These are phyloP conservation scores for Wilcoxina mikolae DNA, from an alignment of 495 filamentous ascomycete species.

Conservation along the genomic window DNA sequence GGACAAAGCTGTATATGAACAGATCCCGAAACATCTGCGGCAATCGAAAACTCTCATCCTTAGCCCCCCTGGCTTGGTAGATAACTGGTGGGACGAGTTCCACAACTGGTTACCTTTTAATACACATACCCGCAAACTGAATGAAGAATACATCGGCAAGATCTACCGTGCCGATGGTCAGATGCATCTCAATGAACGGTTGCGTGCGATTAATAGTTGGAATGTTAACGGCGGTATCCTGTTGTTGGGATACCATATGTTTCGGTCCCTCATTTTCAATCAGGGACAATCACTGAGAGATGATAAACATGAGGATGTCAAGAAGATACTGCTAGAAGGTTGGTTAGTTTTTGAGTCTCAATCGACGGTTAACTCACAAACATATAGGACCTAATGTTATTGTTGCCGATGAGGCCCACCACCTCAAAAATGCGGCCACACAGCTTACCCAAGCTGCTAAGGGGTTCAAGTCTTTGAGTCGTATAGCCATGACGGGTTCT, in stretches of 20 bases:
- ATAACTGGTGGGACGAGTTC: constrained; percentile 76
- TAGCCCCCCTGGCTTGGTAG: constrained; percentile 57
- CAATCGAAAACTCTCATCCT: constrained; percentile 53
- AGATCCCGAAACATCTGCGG: constrained; percentile 52
- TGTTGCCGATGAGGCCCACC: constrained; percentile 80
- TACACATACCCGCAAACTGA: not conserved
- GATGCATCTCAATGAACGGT: constrained; percentile 26
- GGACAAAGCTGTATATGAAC: constrained; percentile 40
- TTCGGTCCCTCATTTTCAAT: too few relatives aligned
- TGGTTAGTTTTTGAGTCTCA: not conserved
- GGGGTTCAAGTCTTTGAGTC: constrained; percentile 48
- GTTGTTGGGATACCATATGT: constrained; percentile 57
- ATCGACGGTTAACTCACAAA: constrained; percentile 14
- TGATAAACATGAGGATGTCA: too few relatives aligned
- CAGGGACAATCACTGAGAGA: too few relatives aligned
- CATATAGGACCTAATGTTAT: constrained; percentile 48
- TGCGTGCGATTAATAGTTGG: constrained; percentile 43
- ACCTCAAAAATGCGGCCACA: constrained; percentile 48
- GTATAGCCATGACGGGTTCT: constrained; percentile 79
- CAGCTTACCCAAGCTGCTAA: constrained; percentile 39
- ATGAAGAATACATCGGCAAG: not conserved
- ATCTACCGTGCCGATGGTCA: not conserved
- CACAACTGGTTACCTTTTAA: constrained; percentile 45
- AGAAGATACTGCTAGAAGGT: not conserved
- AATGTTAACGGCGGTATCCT: constrained; percentile 52